Conservation (phyloP, 257 asterid species). For the Phtheirospermum japonicum region DNA sequence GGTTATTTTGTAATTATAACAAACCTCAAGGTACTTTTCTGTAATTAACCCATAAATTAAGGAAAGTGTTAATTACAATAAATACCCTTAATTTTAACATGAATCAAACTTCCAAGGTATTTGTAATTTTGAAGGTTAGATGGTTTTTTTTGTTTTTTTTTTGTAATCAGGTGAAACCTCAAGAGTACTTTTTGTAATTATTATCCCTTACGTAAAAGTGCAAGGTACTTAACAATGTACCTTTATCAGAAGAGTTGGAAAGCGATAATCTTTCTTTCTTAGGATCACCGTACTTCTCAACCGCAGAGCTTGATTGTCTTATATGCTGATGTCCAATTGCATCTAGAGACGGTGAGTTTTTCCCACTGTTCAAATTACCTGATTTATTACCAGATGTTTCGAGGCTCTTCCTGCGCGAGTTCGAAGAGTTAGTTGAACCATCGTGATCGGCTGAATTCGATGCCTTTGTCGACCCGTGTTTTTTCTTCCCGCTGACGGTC, state of each 20-base stretch:
- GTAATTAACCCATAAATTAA: no score
- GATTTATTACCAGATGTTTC: conserved; percentile 37
- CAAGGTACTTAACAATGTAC: conserved; percentile 39
- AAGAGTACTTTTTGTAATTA: neutral
- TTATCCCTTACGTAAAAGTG: neutral
- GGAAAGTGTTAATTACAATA: no score
- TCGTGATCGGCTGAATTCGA: conserved; percentile 45
- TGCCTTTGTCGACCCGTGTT: conserved; percentile 46
- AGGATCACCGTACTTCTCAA: conserved; percentile 41
- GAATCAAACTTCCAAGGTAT: no score
- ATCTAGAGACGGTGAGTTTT: conserved; percentile 42
- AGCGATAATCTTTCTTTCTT: conserved; percentile 49
- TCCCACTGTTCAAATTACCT: conserved; percentile 41
- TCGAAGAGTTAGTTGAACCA: conserved; percentile 51
- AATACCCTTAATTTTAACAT: no score
- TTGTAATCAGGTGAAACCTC: neutral
- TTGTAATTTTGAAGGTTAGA: no score
- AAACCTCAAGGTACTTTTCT: neutral
- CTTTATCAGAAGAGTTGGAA: conserved; percentile 50
- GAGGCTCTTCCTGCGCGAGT: conserved; percentile 44
- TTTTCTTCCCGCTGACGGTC: conserved; percentile 55
- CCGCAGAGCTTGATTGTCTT: conserved; percentile 39
- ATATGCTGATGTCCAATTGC: conserved; percentile 47
- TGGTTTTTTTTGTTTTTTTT: no score
- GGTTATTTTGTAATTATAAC: neutral